Evolutionary conservation across 768 basidiomycete species (phyloP).

Genomic region (Lyophyllum decastes): DNA sequence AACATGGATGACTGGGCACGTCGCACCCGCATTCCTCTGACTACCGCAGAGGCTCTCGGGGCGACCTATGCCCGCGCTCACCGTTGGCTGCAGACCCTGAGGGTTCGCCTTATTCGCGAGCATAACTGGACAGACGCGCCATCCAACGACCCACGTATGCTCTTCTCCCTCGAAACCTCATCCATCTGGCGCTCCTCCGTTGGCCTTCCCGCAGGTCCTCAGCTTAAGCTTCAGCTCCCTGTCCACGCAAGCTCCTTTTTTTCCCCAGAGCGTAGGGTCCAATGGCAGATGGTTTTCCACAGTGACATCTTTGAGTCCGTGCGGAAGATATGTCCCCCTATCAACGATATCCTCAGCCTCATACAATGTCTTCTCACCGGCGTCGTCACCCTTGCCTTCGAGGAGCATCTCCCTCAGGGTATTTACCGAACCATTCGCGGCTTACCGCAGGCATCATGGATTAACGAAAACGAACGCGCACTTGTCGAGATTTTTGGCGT

Average conservation of each 20-base stretch:
- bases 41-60: conserved; percentile 80
- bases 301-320: conserved; percentile 74
- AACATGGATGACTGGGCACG: conserved; percentile 85
- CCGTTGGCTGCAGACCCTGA: conserved; percentile 69
- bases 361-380: conserved; percentile 76
- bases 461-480: conserved; percentile 64
- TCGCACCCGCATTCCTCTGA: conserved; percentile 78
- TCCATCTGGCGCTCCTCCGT: conserved; percentile 78
- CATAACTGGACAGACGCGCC: conserved; percentile 70
- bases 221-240: conserved; percentile 71
- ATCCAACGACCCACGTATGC: conserved; percentile 65
- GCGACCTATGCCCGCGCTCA: conserved; percentile 81
- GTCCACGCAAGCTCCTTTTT: conserved; percentile 84
- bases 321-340: conserved; percentile 65
- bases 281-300: conserved; percentile 92
- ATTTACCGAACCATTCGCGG: conserved; percentile 76
- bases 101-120: conserved; percentile 61
- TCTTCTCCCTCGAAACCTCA: conserved; percentile 77
- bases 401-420: conserved; percentile 72
- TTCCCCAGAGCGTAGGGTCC: conserved; percentile 78
- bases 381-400: conserved; percentile 69
- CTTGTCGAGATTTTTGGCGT: conserved; percentile 76
- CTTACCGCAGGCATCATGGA: conserved; percentile 77
- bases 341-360: conserved; percentile 69
- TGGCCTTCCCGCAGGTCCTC: conserved; percentile 76